Evolutionary conservation across 139 green algal genomes (phyloP), one percentile per base, ranked within the genome.

Genomic region (Chlorella sp.): DNA sequence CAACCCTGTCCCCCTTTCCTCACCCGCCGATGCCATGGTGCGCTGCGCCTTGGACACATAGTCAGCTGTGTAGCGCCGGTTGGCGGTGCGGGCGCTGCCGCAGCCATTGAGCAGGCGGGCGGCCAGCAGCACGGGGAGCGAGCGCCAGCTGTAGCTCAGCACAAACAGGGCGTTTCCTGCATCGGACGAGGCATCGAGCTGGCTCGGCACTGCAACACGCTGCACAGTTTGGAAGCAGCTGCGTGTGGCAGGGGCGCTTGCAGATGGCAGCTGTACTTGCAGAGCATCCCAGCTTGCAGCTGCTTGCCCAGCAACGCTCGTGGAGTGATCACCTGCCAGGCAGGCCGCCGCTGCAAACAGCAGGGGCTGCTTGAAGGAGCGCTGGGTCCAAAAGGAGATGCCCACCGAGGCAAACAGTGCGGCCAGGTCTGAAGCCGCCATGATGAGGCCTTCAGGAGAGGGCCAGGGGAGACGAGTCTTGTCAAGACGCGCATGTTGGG

Each of bases 11-110:
- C 51, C 14, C 51, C n/a, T n/a, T n/a, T 40, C 13, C 80, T 73
- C 51, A 89, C 88, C 85, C 81, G 88, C 90, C 16, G 79, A 88
- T 13, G 89, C 90, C 46, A 74, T 76, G 3, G 89, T 93, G 9
- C 90, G 74, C 20, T 84, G 75, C 22, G 83, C 54, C 64, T 78
- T 84, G n/a, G 34, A 54, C 2, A 93, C 87, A 80, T 90, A 93
- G 69, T 91, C 82, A 54, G 90, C 89, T 41, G 92, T 94, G 89
- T 94, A 94, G 19, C 90, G 84, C 44, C 90, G 84, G 74, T 90
- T 91, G n/a, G 92, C 84, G 5, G 81, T 65, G 3, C 90, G 82
- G 1, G 89, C 90, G 51, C 79, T 83, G 30, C 90, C 88, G 14
- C 89, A 43, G 32, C 90, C 90, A 36, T 86, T 94, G 30, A 91